phyloP scores from a whole-genome alignment of 2,329 filamentous ascomycete genomes.

The Phyllosticta capitalensis region DNA sequence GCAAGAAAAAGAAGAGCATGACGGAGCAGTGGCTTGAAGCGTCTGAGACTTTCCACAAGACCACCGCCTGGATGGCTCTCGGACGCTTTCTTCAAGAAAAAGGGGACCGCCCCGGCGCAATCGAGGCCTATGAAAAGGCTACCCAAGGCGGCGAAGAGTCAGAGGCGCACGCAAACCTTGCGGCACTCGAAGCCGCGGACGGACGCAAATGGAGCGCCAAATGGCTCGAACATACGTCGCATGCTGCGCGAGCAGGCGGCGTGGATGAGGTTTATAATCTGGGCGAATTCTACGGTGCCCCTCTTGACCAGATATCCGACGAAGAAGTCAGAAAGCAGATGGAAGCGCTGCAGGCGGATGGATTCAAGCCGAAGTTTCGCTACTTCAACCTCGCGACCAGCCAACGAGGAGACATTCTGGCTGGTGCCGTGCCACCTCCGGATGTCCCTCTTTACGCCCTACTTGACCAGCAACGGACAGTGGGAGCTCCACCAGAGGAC shows the following conservation, averaged over 20 bases:
- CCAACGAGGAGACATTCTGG: background rate
- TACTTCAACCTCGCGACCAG: background rate
- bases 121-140: constrained; percentile 26
- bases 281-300: constrained; percentile 29
- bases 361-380: background rate
- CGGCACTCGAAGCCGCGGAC: constrained; percentile 16
- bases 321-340: background rate
- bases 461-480: background rate
- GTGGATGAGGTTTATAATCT: constrained; percentile 27
- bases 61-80: background rate
- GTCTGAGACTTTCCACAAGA: background rate
- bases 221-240: constrained; percentile 37
- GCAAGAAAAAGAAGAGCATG: background rate
- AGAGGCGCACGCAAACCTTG: constrained; percentile 30
- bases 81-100: background rate
- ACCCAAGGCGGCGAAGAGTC: constrained; percentile 34
- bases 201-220: constrained; percentile 17
- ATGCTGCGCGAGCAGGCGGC: constrained; percentile 35
- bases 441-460: background rate
- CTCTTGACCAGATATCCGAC: background rate
- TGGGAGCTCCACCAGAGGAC: background rate
- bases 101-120: constrained; percentile 14
- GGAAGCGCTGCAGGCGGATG: background rate
- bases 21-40: background rate
- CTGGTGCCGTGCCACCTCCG: background rate